phyloP scores from a whole-genome alignment of 2,329 filamentous ascomycete species.

The Zymoseptoria pseudotritici region DNA sequence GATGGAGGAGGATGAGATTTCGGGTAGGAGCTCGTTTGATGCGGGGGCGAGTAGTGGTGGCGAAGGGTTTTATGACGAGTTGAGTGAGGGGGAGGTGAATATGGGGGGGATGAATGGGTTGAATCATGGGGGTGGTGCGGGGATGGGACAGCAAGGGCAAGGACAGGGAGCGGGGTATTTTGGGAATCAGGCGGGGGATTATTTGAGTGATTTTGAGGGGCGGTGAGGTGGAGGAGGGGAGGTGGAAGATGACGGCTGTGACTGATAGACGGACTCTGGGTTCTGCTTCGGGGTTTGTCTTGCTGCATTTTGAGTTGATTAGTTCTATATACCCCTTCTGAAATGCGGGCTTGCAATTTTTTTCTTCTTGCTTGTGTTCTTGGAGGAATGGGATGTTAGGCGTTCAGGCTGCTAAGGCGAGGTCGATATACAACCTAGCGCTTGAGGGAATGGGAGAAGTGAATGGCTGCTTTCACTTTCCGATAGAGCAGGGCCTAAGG shows the following conservation, averaged over 20 bases:
- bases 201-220: conserved; percentile 29
- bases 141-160: conserved; percentile 12
- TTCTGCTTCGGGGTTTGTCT: not conserved
- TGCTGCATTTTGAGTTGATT: not conserved
- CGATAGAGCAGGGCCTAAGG: too few species aligned
- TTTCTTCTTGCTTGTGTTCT: too few species aligned
- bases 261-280: not conserved
- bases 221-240: conserved; percentile 12
- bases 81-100: conserved; percentile 48
- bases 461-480: too few species aligned
- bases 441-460: too few species aligned
- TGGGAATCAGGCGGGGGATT: conserved; percentile 19
- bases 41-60: conserved; percentile 53
- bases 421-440: too few species aligned
- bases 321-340: not conserved
- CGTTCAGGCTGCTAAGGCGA: too few species aligned
- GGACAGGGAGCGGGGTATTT: not conserved
- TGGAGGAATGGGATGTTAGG: too few species aligned
- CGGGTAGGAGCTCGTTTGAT: conserved; percentile 73
- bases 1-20: conserved; percentile 51
- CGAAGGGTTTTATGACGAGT: conserved; percentile 56
- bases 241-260: not conserved
- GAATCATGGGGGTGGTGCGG: conserved; percentile 15
- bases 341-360: not conserved
- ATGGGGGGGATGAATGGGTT: conserved; percentile 19